phyloP scores from a whole-genome alignment of 768 basidiomycete species.

The Lentinula sp. region DNA sequence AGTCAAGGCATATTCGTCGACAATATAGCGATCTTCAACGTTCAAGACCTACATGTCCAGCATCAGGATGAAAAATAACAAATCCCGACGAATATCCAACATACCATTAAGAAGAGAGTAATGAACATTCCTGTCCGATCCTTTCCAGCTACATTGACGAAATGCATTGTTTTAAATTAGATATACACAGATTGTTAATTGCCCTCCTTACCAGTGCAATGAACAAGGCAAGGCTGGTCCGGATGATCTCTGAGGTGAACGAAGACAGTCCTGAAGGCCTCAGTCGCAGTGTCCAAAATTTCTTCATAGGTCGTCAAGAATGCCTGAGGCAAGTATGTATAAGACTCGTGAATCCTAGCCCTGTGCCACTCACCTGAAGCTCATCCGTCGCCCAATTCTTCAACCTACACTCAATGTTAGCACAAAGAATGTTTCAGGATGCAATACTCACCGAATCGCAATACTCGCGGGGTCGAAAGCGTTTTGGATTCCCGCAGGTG shows the following conservation, averaged over 20 bases:
- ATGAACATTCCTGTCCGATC: slow-evolving; percentile 35
- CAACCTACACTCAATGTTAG: slow-evolving; percentile 14
- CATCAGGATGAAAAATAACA: background rate
- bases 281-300: slow-evolving; percentile 23
- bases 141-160: slow-evolving; percentile 27
- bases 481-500: slow-evolving; percentile 20
- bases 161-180: background rate
- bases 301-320: slow-evolving; percentile 23
- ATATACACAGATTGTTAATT: background rate
- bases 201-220: slow-evolving; percentile 32
- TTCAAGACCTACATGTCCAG: slow-evolving; percentile 26
- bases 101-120: slow-evolving; percentile 27
- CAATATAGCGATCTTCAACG: slow-evolving; percentile 30
- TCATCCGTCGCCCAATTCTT: slow-evolving; percentile 20
- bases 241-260: slow-evolving; percentile 30
- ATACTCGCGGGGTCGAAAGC: slow-evolving; percentile 23
- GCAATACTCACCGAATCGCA: slow-evolving; percentile 12
- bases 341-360: background rate
- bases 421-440: background rate
- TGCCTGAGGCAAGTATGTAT: slow-evolving; percentile 14
- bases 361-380: slow-evolving; percentile 14
- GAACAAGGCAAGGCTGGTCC: slow-evolving; percentile 31
- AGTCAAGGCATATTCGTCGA: slow-evolving; percentile 34
- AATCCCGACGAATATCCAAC: background rate
- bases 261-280: slow-evolving; percentile 27